Conservation (phyloP, 768 basidiomycete genomes). For the Serpula lacrymans region DNA sequence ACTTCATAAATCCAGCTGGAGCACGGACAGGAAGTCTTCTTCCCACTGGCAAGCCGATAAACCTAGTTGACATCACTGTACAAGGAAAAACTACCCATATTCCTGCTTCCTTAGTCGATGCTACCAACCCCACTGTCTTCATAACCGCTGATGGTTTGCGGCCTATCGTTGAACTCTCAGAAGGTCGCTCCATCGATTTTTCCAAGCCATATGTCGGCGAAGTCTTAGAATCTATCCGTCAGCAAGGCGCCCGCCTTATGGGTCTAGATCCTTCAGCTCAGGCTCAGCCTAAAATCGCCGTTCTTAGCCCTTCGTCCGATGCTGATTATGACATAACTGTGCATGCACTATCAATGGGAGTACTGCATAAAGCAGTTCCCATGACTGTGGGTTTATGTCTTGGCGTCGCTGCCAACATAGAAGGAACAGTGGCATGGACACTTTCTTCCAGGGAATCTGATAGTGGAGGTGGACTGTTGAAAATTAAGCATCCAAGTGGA, state of each 20-base stretch:
- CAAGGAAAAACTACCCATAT: conserved; percentile 19
- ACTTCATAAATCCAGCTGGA: conserved; percentile 65
- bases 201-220: conserved; percentile 12
- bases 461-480: conserved; percentile 30
- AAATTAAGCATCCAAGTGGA: conserved; percentile 65
- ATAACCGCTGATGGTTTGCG: conserved; percentile 44
- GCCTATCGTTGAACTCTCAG: conserved; percentile 30
- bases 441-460: conserved; percentile 22
- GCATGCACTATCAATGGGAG: conserved; percentile 68
- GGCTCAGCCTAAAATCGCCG: conserved; percentile 70
- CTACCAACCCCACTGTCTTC: conserved; percentile 74
- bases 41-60: conserved; percentile 52
- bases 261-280: conserved; percentile 58
- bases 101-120: conserved; percentile 59
- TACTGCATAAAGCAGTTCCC: conserved; percentile 65
- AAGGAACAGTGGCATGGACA: conserved; percentile 54
- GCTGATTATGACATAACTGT: conserved; percentile 47
- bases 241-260: conserved; percentile 55
- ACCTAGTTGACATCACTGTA: conserved; percentile 36
- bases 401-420: conserved; percentile 56
- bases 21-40: conserved; percentile 70
- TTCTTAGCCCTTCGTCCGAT: conserved; percentile 39
- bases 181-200: conserved; percentile 4
- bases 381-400: conserved; percentile 72
- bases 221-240: conserved; percentile 52